Conservation (phyloP, 805 yeast genomes). For the Torulaspora gathmanii region DNA sequence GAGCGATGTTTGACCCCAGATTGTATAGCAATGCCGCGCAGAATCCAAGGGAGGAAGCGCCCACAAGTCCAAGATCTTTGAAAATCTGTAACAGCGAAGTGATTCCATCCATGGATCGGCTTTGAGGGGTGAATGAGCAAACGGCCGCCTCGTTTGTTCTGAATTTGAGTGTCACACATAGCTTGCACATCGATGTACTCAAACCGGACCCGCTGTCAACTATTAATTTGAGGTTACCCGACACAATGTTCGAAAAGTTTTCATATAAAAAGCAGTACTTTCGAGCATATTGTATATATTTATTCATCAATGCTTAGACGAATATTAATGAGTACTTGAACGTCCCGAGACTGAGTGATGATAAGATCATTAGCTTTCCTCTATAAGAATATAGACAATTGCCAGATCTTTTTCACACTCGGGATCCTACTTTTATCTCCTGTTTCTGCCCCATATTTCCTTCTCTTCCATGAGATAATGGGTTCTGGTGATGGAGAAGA, state of each 20-base stretch:
- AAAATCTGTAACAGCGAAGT: conserved; percentile 6
- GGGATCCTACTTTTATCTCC: conserved; percentile 38
- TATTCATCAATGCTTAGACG: neutral
- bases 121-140: neutral
- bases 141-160: neutral
- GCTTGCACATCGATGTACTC: neutral
- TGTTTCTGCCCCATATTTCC: conserved; percentile 59
- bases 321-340: neutral
- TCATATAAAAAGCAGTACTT: neutral
- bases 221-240: neutral
- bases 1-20: neutral
- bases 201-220: neutral
- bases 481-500: conserved; percentile 63
- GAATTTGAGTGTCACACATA: neutral
- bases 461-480: conserved; percentile 44
- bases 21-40: conserved; percentile 8
- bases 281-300: neutral
- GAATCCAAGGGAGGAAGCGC: conserved; percentile 10
- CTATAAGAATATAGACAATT: conserved; percentile 2
- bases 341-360: neutral
- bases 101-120: conserved; percentile 6
- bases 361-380: neutral
- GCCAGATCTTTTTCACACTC: neutral
- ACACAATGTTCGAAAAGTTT: neutral
- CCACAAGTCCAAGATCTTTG: conserved; percentile 11